Evolutionary conservation across 2,329 filamentous ascomycete species (phyloP).

Genomic region (Stenocarpella maydis): DNA sequence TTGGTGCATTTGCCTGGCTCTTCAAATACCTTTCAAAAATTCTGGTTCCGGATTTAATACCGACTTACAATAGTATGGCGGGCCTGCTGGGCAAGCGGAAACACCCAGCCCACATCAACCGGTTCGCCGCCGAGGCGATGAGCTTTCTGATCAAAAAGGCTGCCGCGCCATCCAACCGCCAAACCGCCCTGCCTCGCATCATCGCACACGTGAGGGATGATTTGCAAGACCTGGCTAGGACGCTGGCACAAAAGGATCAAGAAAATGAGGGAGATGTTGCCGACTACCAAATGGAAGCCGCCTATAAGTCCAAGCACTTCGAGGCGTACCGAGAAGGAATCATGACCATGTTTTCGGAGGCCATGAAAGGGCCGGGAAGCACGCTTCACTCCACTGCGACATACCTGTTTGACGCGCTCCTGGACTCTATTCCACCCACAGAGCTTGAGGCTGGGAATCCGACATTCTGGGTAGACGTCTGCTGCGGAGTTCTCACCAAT

Average conservation of each 20-base stretch:
- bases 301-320: constrained; percentile 63
- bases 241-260: constrained; percentile 20
- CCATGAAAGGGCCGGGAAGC: constrained; percentile 70
- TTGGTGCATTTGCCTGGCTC: constrained; percentile 90
- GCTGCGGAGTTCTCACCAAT: constrained; percentile 80
- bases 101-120: constrained; percentile 85
- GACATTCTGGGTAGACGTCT: constrained; percentile 68
- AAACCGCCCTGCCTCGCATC: constrained; percentile 75
- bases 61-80: constrained; percentile 83
- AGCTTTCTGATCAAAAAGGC: constrained; percentile 94
- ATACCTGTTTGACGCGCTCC: constrained; percentile 59
- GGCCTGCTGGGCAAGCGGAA: constrained; percentile 83
- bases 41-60: constrained; percentile 83
- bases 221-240: constrained; percentile 54
- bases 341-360: constrained; percentile 91
- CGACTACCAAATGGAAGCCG: constrained; percentile 30
- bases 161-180: constrained; percentile 77
- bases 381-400: constrained; percentile 68
- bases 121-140: constrained; percentile 93
- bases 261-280: constrained; percentile 9
- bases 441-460: constrained; percentile 57
- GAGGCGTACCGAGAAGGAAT: constrained; percentile 83
- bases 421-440: constrained; percentile 59
- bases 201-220: constrained; percentile 77
- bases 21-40: constrained; percentile 97